Conservation (phyloP, 441 rosid species). For the Jatropha podagrica region DNA sequence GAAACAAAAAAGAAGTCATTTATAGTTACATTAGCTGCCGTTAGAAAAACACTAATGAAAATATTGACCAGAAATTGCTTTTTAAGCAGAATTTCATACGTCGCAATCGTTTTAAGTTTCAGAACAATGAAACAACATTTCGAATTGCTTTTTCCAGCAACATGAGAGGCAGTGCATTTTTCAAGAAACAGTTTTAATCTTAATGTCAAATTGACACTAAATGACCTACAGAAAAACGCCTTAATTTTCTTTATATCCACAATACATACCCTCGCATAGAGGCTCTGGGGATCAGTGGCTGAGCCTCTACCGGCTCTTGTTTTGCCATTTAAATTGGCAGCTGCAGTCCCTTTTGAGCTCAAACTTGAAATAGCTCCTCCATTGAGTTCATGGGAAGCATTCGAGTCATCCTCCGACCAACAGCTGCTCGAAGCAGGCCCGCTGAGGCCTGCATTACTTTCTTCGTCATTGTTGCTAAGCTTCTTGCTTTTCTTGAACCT, state of each 20-base stretch:
- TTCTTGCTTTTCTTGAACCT: constrained; percentile 47
- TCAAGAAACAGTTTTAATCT: too few relatives aligned
- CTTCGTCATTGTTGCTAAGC: constrained; percentile 37
- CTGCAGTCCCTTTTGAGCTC: constrained; percentile 34
- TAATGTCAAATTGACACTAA: too few relatives aligned
- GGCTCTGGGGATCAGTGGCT: constrained; percentile 78
- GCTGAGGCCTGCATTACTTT: constrained; percentile 25
- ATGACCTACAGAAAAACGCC: too few relatives aligned
- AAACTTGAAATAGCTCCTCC: constrained; percentile 35
- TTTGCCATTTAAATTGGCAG: constrained; percentile 51
- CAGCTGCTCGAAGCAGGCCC: constrained; percentile 43
- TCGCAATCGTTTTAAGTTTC: too few relatives aligned
- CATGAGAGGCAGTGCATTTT: too few relatives aligned
- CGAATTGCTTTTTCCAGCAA: too few relatives aligned
- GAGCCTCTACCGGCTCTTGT: constrained; percentile 62
- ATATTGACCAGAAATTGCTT: too few relatives aligned
- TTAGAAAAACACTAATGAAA: too few relatives aligned
- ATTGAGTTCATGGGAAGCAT: constrained; percentile 40
- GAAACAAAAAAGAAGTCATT: neutral
- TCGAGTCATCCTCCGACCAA: constrained; percentile 61
- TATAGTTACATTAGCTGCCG: too few relatives aligned
- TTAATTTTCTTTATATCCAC: too few relatives aligned
- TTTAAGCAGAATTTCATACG: too few relatives aligned
- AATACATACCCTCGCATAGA: constrained; percentile 61
- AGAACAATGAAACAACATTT: too few relatives aligned